phyloP scores from a whole-genome alignment of 306 rosid genomes.

The Mimosa bimucronata region DNA sequence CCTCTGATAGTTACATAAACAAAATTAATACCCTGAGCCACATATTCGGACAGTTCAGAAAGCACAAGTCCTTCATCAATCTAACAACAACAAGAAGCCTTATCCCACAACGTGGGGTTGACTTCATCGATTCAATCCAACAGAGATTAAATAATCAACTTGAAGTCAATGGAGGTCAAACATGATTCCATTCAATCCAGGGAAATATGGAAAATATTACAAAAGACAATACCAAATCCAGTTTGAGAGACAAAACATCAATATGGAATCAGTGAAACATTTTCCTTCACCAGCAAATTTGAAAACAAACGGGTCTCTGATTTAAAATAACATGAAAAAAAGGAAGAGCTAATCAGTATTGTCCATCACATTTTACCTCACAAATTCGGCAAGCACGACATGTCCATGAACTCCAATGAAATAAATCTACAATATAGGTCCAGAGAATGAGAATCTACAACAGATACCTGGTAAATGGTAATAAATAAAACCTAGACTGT shows the following conservation, averaged over 20 bases:
- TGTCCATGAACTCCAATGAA: slow-evolving; percentile 43
- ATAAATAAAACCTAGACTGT: background rate
- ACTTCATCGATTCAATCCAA: background rate
- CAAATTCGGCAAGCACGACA: slow-evolving; percentile 32
- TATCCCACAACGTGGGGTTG: background rate
- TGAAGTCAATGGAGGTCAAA: background rate
- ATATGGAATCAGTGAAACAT: background rate
- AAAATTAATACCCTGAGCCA: background rate
- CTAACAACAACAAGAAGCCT: background rate
- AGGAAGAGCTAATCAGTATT: background rate
- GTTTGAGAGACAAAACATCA: background rate
- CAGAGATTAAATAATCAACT: background rate
- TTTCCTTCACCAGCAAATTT: background rate
- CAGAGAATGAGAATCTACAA: slow-evolving; percentile 18
- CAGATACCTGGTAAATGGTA: background rate
- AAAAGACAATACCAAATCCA: background rate
- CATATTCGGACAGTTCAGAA: background rate
- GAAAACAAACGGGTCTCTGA: background rate
- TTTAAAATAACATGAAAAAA: background rate
- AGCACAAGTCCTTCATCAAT: slow-evolving; percentile 1
- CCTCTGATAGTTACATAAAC: background rate
- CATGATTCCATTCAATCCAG: background rate
- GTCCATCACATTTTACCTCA: slow-evolving; percentile 21
- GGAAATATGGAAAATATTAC: background rate
- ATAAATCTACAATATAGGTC: slow-evolving; percentile 23